Base-by-base conservation (phyloP, 768 basidiomycete species). In the Leucocoprinus birnbaumii region DNA sequence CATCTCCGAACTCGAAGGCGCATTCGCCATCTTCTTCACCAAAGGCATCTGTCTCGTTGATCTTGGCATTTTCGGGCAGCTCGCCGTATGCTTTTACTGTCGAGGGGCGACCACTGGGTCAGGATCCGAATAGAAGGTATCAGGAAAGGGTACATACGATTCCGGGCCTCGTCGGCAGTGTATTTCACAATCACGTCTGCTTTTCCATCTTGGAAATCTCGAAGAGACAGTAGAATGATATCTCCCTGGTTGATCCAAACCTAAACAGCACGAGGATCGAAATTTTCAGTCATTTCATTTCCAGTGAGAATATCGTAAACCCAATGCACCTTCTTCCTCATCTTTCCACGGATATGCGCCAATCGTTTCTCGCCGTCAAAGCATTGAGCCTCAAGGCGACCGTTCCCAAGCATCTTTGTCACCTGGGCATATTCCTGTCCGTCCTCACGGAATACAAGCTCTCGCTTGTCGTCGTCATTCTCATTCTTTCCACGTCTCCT, bases 231-330 rank as follows among this genome's bases (percentile, higher is more conserved):
- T 42, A 98, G 77, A 49, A 98, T 85, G 66, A 98, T 98, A 66
- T 98, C 96, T 65, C 96, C 96, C 65, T 97, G 93, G 69, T 96
- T 97, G 68, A 98, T 98, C 96, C 96, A 98, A 66, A 98, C 94
- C 95, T 98, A 35, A 24, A 10, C 41, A 14, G 19, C 10, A 6
- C 41, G 41, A 31, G 11, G 60, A 18, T 49, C 54, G 31, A 56
- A 21, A 44, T n/a, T 38, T 52, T 18, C 11, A 38, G 25, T 31
- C 19, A 55, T 26, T 24, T 38, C 25, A 8, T 26, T 26, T 19
- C 16, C 19, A 45, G 14, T 14, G 49, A 57, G 58, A 60, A 34
- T 54, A 49, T 34, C 22, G 37, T 22, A 40, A 48, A n/a, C 8
- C n/a, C 42, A 5, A 71, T 83, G 58, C 62, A 89, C 96, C 89